phyloP scores from a whole-genome alignment of 306 rosid species.

The Glycine tomentella region DNA sequence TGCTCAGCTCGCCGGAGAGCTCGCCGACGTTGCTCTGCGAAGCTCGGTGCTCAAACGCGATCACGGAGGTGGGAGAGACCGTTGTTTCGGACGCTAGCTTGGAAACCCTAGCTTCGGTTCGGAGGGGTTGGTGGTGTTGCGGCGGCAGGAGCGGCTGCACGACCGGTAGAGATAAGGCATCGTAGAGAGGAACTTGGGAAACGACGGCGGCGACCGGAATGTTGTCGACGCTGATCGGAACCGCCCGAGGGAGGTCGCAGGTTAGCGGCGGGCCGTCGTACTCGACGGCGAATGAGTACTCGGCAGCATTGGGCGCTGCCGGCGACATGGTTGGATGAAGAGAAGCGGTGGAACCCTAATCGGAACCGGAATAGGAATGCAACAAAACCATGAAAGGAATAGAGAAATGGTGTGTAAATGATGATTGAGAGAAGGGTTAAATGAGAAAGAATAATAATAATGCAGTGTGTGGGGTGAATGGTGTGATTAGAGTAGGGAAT shows the following conservation, averaged over 20 bases:
- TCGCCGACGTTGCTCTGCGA: conserved; percentile 58
- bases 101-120: conserved; percentile 66
- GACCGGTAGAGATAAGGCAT: conserved; percentile 77
- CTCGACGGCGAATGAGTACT: conserved; percentile 90
- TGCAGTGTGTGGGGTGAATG: background rate
- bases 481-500: conserved; percentile 22
- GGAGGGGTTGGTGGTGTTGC: conserved; percentile 47
- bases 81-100: conserved; percentile 60
- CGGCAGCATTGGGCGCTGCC: conserved; percentile 50
- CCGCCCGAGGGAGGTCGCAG: conserved; percentile 84
- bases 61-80: conserved; percentile 82
- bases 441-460: background rate
- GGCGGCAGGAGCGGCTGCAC: conserved; percentile 84
- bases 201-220: conserved; percentile 96
- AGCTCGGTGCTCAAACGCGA: conserved; percentile 75
- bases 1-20: conserved; percentile 81
- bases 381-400: conserved; percentile 51
- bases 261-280: conserved; percentile 85
- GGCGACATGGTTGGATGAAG: conserved; percentile 61
- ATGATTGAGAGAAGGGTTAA: background rate
- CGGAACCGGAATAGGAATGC: background rate
- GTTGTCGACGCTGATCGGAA: conserved; percentile 81
- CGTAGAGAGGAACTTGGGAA: conserved; percentile 65
- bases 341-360: conserved; percentile 52
- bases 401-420: background rate